Evolutionary conservation across 208 protist species (phyloP), one percentile per base, ranked within the genome.

Genomic region (Leptomonas seymouri): DNA sequence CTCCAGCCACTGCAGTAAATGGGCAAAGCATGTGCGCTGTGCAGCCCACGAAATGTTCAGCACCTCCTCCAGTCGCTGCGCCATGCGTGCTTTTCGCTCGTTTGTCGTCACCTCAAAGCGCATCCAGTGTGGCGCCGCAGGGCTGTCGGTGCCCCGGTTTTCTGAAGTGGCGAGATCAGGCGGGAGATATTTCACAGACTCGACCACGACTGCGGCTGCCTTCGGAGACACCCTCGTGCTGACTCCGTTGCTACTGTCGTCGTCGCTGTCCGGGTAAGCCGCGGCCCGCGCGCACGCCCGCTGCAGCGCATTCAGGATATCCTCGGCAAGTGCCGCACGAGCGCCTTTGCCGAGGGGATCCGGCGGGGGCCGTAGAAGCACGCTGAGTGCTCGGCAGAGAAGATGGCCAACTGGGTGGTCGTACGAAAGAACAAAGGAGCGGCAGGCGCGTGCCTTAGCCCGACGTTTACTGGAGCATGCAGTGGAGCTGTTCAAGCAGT

Each of bases 401-500:
- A 90, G 25, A 68, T 94, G 85, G 0, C 85, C 89, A 18, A 71
- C 70, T 0, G 80, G 81, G 69, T 94, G 89, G 21, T 82, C 63
- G 59, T 87, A 91, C 34, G 78, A 81, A 27, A 94, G 70, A 0
- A 78, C 50, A 61, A 89, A 89, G 25, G 66, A 71, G 57, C 77
- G 79, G 31, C 45, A 48, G 2, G 60, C 53, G 36, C 75, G 73
- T 25, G 42, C 49, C 54, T 60, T 45, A 0, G 27, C 39, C 1
- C 60, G 66, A 6, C 51, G 71, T 15, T 68, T 66, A 51, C 65
- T 28, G 0, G 31, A 60, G 46, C 36, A 50, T 21, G 53, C 21
- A 25, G n/a, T 41, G 48, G 27, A 27, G 44, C 30, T 51, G 50
- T 50, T 55, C 14, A 60, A 53, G 51, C 20, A 62, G 50, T 48